phyloP scores from a whole-genome alignment of 2,329 filamentous ascomycete species.

The Coleophoma crateriformis region DNA sequence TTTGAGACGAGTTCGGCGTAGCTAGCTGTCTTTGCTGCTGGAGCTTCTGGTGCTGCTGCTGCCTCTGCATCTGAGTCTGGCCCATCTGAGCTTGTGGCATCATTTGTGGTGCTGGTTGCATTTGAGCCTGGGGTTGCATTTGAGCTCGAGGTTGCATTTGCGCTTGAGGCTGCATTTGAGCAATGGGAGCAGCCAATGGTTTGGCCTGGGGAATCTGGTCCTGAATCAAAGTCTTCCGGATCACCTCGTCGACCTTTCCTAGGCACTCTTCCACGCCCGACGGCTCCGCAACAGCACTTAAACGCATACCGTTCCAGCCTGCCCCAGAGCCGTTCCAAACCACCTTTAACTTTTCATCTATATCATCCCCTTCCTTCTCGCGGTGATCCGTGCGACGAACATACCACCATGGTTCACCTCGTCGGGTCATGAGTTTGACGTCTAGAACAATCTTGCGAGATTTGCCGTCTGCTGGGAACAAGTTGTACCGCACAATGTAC shows the following conservation, averaged over 20 bases:
- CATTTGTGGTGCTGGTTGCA: not conserved
- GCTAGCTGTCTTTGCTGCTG: not conserved
- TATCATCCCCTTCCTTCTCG: conserved; percentile 22
- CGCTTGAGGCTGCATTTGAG: not conserved
- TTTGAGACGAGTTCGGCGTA: not conserved
- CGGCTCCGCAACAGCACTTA: conserved; percentile 38
- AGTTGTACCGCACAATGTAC: conserved; percentile 48
- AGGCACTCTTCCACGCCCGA: conserved; percentile 31
- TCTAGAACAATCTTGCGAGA: conserved; percentile 41
- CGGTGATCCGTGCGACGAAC: conserved; percentile 16
- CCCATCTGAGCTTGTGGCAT: not conserved
- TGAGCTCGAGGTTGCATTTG: not conserved
- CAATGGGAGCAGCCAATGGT: not conserved
- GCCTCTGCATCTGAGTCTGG: not conserved
- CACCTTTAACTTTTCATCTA: conserved; percentile 34
- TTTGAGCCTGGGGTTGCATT: not conserved
- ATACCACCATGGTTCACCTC: conserved; percentile 33
- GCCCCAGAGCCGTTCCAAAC: conserved; percentile 40
- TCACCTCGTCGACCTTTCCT: conserved; percentile 17
- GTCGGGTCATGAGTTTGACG: conserved; percentile 42
- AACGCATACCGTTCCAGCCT: conserved; percentile 42
- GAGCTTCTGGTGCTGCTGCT: not conserved
- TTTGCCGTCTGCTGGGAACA: conserved; percentile 29
- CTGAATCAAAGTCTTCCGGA: conserved; percentile 1
- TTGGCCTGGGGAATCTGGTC: not conserved